These are phyloP conservation scores for Pulveroboletus frians DNA, from an alignment of 768 basidiomycete genomes.

Conservation along the genomic window DNA sequence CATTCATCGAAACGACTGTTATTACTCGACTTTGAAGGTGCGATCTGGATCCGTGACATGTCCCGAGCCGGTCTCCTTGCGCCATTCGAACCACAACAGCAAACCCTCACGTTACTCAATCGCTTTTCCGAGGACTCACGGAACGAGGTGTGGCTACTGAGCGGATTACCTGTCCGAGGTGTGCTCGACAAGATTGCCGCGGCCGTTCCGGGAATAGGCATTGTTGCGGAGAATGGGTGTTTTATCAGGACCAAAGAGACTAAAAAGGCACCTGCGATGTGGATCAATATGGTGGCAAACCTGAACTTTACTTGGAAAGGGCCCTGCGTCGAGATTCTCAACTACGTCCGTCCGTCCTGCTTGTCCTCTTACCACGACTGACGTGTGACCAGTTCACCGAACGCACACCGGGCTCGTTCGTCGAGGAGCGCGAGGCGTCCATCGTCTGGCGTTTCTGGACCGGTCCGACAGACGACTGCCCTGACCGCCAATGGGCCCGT, in stretches of 20 bases:
- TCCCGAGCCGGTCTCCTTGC: constrained; percentile 40
- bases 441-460: constrained; percentile 86
- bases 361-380: neutral
- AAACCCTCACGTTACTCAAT: constrained; percentile 46
- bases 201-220: constrained; percentile 61
- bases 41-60: constrained; percentile 65
- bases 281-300: constrained; percentile 79
- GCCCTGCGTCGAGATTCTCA: constrained; percentile 74
- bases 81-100: constrained; percentile 37
- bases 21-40: constrained; percentile 75
- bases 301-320: constrained; percentile 79
- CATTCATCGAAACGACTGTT: constrained; percentile 62
- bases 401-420: constrained; percentile 79
- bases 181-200: constrained; percentile 60
- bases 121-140: constrained; percentile 54
- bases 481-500: constrained; percentile 76
- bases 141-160: constrained; percentile 81
- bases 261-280: constrained; percentile 35
- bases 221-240: constrained; percentile 89
- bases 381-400: constrained; percentile 65
- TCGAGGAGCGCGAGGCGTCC: constrained; percentile 79
- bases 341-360: constrained; percentile 56
- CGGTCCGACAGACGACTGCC: constrained; percentile 38
- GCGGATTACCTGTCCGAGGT: constrained; percentile 62
- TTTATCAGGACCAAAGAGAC: constrained; percentile 57